Percentiles rank a stretch among this genome's conserved stretches.
Conservation (phyloP, 1,139 yeast genomes). For the Hansenula anomala region DNA sequence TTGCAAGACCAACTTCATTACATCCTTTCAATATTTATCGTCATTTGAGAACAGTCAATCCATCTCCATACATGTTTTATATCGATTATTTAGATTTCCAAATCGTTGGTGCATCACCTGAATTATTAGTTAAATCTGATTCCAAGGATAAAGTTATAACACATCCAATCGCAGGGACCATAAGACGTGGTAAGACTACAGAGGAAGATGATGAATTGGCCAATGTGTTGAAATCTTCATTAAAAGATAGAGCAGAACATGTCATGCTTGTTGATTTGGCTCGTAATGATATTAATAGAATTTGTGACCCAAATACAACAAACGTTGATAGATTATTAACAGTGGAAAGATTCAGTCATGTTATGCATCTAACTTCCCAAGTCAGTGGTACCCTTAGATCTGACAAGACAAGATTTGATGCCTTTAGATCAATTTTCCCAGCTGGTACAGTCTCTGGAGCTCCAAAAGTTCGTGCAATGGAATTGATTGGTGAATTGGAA, state of each 20-base stretch:
- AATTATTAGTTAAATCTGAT: constrained; percentile 81
- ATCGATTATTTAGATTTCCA: constrained; percentile 90
- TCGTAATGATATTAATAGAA: constrained; percentile 88
- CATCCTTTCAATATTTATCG: constrained; percentile 96
- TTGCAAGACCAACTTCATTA: constrained; percentile 88
- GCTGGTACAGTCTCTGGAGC: constrained; percentile 99
- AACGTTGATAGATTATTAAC: constrained; percentile 83
- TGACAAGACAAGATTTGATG: constrained; percentile 89
- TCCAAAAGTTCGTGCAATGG: constrained; percentile 96
- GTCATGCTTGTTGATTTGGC: constrained; percentile 98
- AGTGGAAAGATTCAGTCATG: constrained; percentile 94
- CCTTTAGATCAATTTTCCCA: constrained; percentile 94
- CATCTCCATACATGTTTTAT: constrained; percentile 93
- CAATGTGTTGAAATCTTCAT: constrained; percentile 62
- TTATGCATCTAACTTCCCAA: constrained; percentile 92
- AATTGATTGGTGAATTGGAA: constrained; percentile 83
- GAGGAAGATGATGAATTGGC: constrained; percentile 91
- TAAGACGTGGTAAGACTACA: constrained; percentile 79
- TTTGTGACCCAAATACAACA: constrained; percentile 84
- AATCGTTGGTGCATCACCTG: constrained; percentile 96
- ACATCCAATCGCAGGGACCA: constrained; percentile 97
- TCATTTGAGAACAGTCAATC: constrained; percentile 91
- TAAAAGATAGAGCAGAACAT: constrained; percentile 95
- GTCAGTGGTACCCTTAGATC: constrained; percentile 85
- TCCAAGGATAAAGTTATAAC: constrained; percentile 69